Evolutionary conservation across 495 filamentous ascomycete species (phyloP).

Genomic region (Usnea hakonensis): DNA sequence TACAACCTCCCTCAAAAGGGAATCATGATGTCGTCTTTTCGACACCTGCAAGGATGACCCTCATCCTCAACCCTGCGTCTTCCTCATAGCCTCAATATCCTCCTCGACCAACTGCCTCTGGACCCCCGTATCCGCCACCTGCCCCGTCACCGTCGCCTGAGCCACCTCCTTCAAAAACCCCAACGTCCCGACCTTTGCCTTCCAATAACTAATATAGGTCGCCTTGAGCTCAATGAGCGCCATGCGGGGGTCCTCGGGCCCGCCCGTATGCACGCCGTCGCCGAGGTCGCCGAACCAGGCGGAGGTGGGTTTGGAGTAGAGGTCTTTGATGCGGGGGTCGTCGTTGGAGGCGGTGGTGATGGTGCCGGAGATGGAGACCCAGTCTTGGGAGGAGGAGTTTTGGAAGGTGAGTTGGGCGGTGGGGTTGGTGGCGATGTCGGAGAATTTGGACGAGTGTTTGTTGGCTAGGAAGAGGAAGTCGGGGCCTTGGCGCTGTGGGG

Average conservation of each 20-base stretch:
- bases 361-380: slow-evolving; percentile 33
- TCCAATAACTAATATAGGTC: slow-evolving; percentile 29
- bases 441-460: slow-evolving; percentile 36
- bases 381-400: slow-evolving; percentile 32
- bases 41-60: too few relatives aligned
- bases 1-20: too few relatives aligned
- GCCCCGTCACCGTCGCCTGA: slow-evolving; percentile 20
- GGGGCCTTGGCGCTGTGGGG: slow-evolving; percentile 29
- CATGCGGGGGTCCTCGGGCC: slow-evolving; percentile 35
- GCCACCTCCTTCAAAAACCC: slow-evolving; percentile 27
- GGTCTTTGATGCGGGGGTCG: slow-evolving; percentile 37
- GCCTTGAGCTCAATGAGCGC: slow-evolving; percentile 60
- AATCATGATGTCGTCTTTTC: too few relatives aligned
- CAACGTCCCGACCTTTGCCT: slow-evolving; percentile 17
- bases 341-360: slow-evolving; percentile 25
- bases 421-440: slow-evolving; percentile 30
- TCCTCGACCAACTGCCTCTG: slow-evolving; percentile 20
- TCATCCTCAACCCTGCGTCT: not conserved
- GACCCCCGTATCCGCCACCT: slow-evolving; percentile 24
- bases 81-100: slow-evolving; percentile 23
- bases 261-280: slow-evolving; percentile 36
- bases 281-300: slow-evolving; percentile 42
- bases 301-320: slow-evolving; percentile 27
- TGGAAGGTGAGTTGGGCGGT: slow-evolving; percentile 35
- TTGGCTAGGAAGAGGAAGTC: slow-evolving; percentile 43